phyloP scores from a whole-genome alignment of 1,284 basidiomycete species.

The Malassezia brasiliensis region DNA sequence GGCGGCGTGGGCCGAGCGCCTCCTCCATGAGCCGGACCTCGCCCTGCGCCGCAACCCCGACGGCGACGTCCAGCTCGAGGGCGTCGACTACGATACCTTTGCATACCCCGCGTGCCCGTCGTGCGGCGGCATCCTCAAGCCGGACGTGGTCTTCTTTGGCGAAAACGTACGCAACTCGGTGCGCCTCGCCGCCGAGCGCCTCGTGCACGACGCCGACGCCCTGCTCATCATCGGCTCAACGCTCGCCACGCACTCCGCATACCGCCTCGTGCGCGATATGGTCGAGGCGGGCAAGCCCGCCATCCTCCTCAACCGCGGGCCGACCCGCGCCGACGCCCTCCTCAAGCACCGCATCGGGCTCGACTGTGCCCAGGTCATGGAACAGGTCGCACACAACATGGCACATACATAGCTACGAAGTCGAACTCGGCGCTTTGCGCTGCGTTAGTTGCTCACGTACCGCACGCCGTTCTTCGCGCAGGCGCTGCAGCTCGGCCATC shows the following conservation, averaged over 20 bases:
- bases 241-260: constrained; percentile 46
- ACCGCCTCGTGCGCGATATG: constrained; percentile 36
- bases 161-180: constrained; percentile 37
- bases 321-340: constrained; percentile 37
- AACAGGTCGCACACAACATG: constrained; percentile 19
- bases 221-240: constrained; percentile 41
- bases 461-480: constrained; percentile 14
- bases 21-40: constrained; percentile 23
- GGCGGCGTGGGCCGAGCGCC: constrained; percentile 29
- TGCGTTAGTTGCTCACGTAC: constrained; percentile 10
- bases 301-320: constrained; percentile 43
- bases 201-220: constrained; percentile 27
- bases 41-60: constrained; percentile 35
- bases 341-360: constrained; percentile 30
- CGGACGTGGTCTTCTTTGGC: constrained; percentile 45
- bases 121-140: constrained; percentile 46
- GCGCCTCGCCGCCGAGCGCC: constrained; percentile 22
- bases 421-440: constrained; percentile 4
- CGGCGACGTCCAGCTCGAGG: constrained; percentile 42
- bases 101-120: constrained; percentile 38
- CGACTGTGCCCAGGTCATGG: constrained; percentile 34
- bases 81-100: constrained; percentile 43
- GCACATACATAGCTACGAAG: neutral
- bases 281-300: constrained; percentile 28
- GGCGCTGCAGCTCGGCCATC: constrained; percentile 12